These are phyloP conservation scores for Sungouiozyma ichnusensis DNA, from an alignment of 805 yeast species.

Conservation along the genomic window DNA sequence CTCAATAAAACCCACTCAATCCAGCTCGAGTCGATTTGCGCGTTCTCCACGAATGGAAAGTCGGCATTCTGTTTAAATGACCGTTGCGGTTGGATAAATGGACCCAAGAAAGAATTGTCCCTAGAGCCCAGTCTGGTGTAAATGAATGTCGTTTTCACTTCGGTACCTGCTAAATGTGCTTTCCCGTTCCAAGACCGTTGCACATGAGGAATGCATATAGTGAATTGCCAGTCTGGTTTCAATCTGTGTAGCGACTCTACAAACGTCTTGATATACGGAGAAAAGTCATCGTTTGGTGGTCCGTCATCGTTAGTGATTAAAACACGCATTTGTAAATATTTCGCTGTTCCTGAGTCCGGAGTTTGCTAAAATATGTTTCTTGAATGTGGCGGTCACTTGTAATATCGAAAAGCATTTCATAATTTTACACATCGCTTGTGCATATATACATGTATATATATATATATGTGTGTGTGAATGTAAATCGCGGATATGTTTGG, in stretches of 20 bases:
- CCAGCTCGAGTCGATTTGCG: constrained; percentile 18
- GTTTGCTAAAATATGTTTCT: too few relatives aligned
- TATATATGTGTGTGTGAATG: too few relatives aligned
- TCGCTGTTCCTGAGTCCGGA: too few relatives aligned
- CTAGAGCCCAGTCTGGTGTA: constrained; percentile 40
- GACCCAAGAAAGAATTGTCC: constrained; percentile 55
- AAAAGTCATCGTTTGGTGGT: constrained; percentile 66
- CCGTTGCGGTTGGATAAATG: constrained; percentile 44
- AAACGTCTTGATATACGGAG: constrained; percentile 78
- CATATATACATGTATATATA: constrained; percentile 1
- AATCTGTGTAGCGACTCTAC: constrained; percentile 52
- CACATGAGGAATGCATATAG: constrained; percentile 70
- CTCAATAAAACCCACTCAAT: constrained; percentile 82
- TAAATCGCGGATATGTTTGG: too few relatives aligned
- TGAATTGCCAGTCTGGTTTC: constrained; percentile 71
- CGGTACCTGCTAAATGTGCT: constrained; percentile 82
- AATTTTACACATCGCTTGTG: background rate
- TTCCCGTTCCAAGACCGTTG: constrained; percentile 96
- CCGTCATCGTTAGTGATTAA: constrained; percentile 90
- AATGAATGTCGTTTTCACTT: constrained; percentile 50
- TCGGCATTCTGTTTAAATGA: constrained; percentile 20
- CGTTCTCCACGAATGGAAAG: constrained; percentile 14
- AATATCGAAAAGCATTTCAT: background rate
- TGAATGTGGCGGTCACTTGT: background rate
- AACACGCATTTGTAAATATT: constrained; percentile 33